These are phyloP conservation scores for Scutellaria barbata DNA, from an alignment of 257 asterid genomes.

Conservation along the genomic window DNA sequence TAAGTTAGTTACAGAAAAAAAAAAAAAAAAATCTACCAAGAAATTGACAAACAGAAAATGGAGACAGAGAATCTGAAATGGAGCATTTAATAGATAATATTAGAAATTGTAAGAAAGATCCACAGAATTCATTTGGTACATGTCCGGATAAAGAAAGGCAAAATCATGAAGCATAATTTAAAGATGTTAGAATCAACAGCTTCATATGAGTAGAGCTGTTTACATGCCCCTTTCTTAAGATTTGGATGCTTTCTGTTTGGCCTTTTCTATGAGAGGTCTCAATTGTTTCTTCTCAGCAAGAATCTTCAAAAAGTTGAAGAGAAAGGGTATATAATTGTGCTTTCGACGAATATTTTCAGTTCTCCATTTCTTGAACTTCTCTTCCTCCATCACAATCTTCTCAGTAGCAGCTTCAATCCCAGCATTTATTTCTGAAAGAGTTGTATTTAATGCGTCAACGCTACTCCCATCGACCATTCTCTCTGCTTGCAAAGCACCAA, in stretches of 20 bases:
- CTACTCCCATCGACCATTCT: constrained; percentile 65
- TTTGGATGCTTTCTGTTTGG: constrained; percentile 76
- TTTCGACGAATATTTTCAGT: constrained; percentile 84
- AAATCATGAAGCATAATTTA: constrained; percentile 19
- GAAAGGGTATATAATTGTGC: constrained; percentile 91
- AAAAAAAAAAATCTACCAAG: not conserved
- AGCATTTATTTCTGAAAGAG: constrained; percentile 70
- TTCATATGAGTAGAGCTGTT: constrained; percentile 26
- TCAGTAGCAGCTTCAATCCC: constrained; percentile 88
- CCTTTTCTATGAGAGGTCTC: constrained; percentile 98
- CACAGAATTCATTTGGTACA: constrained; percentile 10
- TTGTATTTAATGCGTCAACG: constrained; percentile 64
- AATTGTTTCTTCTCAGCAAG: constrained; percentile 99
- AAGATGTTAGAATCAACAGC: constrained; percentile 27
- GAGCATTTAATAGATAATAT: not conserved
- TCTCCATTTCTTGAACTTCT: constrained; percentile 97
- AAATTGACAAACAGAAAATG: not conserved
- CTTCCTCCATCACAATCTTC: constrained; percentile 96
- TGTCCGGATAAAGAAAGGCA: constrained; percentile 23
- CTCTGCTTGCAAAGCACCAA: constrained; percentile 74
- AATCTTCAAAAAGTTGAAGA: constrained; percentile 93
- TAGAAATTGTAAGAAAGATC: constrained; percentile 6
- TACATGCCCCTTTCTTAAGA: constrained; percentile 47
- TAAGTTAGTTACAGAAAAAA: not conserved
- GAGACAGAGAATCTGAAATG: not conserved